These are phyloP conservation scores for Prunus campanulata DNA, from an alignment of 306 rosid species.

Conservation along the genomic window DNA sequence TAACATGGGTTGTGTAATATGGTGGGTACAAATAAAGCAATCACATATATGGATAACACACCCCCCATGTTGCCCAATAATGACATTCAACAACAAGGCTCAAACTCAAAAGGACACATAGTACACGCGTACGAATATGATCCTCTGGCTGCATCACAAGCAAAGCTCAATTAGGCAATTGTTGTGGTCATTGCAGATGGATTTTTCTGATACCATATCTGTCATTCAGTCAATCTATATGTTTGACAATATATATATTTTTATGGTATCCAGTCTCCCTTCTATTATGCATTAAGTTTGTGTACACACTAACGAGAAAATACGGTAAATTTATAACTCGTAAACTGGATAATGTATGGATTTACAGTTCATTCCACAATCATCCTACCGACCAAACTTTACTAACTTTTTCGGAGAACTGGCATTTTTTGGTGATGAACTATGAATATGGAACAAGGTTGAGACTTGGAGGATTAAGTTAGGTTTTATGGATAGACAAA, in stretches of 20 bases:
- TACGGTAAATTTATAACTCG: no score
- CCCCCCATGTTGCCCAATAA: constrained; percentile 11
- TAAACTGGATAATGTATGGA: no score
- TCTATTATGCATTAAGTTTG: no score
- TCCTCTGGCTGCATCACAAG: neutral
- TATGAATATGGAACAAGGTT: neutral
- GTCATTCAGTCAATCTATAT: no score
- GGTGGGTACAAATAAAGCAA: neutral
- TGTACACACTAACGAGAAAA: no score
- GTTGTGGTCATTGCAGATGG: neutral
- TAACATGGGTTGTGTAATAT: constrained; percentile 9
- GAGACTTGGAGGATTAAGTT: neutral
- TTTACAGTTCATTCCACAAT: no score
- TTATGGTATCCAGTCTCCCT: no score
- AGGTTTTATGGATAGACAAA: neutral
- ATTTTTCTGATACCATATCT: neutral
- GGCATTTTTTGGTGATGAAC: no score
- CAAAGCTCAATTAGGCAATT: neutral
- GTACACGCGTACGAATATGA: constrained; percentile 7
- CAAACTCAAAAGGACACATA: neutral
- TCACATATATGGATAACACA: constrained; percentile 3
- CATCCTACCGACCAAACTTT: no score
- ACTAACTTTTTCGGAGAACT: no score
- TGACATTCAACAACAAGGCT: neutral
- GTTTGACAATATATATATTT: no score